Evolutionary conservation across 1,284 basidiomycete genomes (phyloP).

Genomic region (Trichosporon sp.): DNA sequence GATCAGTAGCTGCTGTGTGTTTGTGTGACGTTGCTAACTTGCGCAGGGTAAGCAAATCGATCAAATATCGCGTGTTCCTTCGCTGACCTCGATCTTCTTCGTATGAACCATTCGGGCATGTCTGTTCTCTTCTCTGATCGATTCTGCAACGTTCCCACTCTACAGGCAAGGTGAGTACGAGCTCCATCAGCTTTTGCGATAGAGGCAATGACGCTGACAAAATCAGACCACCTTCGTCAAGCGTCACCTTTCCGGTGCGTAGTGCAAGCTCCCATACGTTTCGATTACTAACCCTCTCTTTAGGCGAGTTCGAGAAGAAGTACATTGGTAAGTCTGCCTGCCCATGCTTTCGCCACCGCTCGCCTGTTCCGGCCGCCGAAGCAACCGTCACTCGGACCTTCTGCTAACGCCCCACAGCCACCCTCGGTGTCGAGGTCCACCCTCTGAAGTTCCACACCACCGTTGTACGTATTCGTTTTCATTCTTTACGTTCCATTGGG

Average conservation of each 20-base stretch:
- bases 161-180: slow-evolving; percentile 27
- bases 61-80: background rate
- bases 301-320: slow-evolving; percentile 97
- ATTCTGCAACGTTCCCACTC: background rate
- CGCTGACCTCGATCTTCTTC: slow-evolving; percentile 10
- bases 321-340: slow-evolving; percentile 72
- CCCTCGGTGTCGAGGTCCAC: slow-evolving; percentile 98
- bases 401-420: slow-evolving; percentile 57
- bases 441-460: slow-evolving; percentile 95
- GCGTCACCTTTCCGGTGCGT: slow-evolving; percentile 88
- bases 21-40: slow-evolving; percentile 7
- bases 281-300: slow-evolving; percentile 6
- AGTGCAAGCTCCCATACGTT: background rate
- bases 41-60: slow-evolving; percentile 18
- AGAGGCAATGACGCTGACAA: slow-evolving; percentile 14
- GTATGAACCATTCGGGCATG: background rate
- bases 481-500: background rate
- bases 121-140: background rate
- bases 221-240: slow-evolving; percentile 90
- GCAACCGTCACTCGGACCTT: background rate
- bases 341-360: background rate
- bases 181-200: background rate
- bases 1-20: background rate
- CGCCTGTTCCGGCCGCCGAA: background rate
- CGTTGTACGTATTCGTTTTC: slow-evolving; percentile 51